Conservation (phyloP, 495 filamentous ascomycete species). For the Chaetomium cochliodes region DNA sequence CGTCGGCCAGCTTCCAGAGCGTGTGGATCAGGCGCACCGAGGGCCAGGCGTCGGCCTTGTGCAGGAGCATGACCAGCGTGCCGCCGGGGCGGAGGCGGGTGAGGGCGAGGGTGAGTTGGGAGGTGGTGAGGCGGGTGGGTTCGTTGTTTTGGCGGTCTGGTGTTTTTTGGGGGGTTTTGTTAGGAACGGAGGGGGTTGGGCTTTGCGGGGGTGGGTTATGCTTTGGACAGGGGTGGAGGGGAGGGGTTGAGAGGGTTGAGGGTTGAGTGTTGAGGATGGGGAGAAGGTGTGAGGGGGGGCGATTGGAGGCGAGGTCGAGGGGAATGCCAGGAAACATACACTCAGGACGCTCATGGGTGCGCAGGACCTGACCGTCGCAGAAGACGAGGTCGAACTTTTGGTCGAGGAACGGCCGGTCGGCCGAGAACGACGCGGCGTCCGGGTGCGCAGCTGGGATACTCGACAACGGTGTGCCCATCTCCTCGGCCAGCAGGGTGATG, state of each 20-base stretch:
- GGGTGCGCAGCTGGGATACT: constrained; percentile 45
- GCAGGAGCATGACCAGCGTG: constrained; percentile 51
- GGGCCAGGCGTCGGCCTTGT: constrained; percentile 48
- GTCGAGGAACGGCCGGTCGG: constrained; percentile 28
- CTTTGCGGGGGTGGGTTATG: not conserved
- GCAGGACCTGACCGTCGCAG: constrained; percentile 58
- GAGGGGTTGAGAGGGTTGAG: too few species aligned
- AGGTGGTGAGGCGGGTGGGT: constrained; percentile 38
- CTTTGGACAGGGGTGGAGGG: too few species aligned
- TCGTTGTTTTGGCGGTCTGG: constrained; percentile 47
- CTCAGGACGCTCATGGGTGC: constrained; percentile 43
- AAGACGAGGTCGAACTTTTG: constrained; percentile 53
- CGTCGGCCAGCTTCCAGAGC: constrained; percentile 40
- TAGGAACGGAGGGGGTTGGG: not conserved
- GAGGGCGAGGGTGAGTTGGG: constrained; percentile 52
- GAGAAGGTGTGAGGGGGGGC: too few species aligned
- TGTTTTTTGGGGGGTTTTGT: not conserved
- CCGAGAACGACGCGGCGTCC: constrained; percentile 44
- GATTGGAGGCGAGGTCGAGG: not conserved
- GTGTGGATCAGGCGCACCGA: constrained; percentile 42
- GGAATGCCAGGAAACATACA: not conserved
- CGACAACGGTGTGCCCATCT: constrained; percentile 43
- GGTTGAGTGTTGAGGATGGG: not conserved
- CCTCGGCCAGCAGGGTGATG: constrained; percentile 54
- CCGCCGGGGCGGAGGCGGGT: constrained; percentile 47